Evolutionary conservation across 116 monocot species (phyloP), one percentile per base, ranked within the genome.

Genomic region (Zostera marina): DNA sequence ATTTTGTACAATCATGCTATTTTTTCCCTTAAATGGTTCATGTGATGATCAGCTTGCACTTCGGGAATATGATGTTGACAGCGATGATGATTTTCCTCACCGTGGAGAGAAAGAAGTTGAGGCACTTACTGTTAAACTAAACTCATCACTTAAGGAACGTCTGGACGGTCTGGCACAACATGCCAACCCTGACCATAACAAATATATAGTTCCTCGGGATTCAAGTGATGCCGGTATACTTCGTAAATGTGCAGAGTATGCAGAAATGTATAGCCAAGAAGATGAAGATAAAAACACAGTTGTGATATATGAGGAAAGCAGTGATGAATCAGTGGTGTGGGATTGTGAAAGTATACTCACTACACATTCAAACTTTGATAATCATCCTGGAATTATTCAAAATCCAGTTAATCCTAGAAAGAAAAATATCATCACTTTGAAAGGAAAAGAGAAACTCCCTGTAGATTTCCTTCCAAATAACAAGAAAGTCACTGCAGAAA

Each of bases 301-400:
- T 7, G 73, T 89, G 13, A 2, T 81, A 48, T 72, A 74, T 59
- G 73, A 81, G 38, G 86, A 86, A 73, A 90, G 90, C 59, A 90
- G 86, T 58, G 81, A 86, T 62, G 98, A 98, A 59, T 90, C 86
- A 63, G 90, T 90, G 63, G 11, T 48, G 22, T 90, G 90, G 90
- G 98, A 98, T 61, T 98, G 90, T 54, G 90, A 98, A 41, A 98
- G 83, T 44, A 90, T 98, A 68, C 72, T 98, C 53, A 78, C 86
- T 24, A 98, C 90, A 13, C 90, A 78, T 61, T 86, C 98, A 12
- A 98, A 83, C 62, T 68, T 86, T 64, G 90, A 98, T 63, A 90
- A 90, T 43, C 98, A 86, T 66, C 98, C 98, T 72, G 98, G 86
- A 19, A 85, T 74, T 71, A 98, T 98, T 32, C 67, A 76, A 63